Evolutionary conservation across 371 early-diverging fungal genomes (phyloP).

Genomic region (Gilbertella persicaria): DNA sequence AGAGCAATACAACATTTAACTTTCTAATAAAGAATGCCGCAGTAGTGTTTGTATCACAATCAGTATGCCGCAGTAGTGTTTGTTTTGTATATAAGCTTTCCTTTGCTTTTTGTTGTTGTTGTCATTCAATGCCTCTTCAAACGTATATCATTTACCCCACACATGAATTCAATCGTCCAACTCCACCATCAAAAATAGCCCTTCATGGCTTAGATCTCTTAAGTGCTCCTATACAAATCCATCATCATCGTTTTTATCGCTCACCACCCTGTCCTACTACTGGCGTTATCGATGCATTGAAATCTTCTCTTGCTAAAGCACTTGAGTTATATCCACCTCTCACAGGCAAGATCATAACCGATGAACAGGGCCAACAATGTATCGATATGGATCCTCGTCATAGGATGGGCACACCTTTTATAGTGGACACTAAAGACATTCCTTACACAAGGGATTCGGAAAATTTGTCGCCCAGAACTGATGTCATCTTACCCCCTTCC

Average conservation of each 20-base stretch:
- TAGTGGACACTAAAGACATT: conserved; percentile 38
- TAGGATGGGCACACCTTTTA: conserved; percentile 34
- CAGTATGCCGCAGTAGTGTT: no score
- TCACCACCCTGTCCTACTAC: conserved; percentile 6
- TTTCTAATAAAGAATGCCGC: no score
- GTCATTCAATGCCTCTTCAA: conserved; percentile 31
- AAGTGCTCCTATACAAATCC: conserved; percentile 40
- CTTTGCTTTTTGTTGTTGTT: no score
- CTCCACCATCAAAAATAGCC: conserved; percentile 25
- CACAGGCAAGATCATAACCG: conserved; percentile 24
- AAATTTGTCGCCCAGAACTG: conserved; percentile 33
- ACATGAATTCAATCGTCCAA: conserved; percentile 30
- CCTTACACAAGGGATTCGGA: conserved; percentile 31
- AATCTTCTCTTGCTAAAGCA: conserved; percentile 39
- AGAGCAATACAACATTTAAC: no score
- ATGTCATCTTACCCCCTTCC: conserved; percentile 17
- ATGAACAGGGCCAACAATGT: conserved; percentile 23
- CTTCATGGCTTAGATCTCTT: conserved; percentile 39
- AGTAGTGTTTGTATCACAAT: no score
- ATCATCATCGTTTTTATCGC: conserved; percentile 40
- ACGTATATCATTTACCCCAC: conserved; percentile 32
- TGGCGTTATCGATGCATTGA: conserved; percentile 29
- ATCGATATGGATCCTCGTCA: conserved; percentile 22
- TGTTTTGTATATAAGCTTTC: no score
- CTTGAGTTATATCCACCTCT: conserved; percentile 45